phyloP scores from a whole-genome alignment of 495 filamentous ascomycete genomes.

The Penicillium canariense region DNA sequence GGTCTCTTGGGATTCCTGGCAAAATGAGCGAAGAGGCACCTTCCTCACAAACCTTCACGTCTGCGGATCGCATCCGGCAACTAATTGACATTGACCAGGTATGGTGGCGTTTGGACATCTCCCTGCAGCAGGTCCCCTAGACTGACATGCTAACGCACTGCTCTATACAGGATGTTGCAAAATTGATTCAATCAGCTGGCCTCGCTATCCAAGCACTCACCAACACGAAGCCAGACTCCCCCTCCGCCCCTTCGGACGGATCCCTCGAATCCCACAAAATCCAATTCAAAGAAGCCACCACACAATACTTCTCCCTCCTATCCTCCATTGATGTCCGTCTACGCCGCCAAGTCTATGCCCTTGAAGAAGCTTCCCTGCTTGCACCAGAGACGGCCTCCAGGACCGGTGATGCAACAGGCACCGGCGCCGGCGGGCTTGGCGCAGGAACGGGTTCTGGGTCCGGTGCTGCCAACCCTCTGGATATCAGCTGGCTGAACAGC shows the following conservation, averaged over 20 bases:
- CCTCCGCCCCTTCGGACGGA: constrained; percentile 26
- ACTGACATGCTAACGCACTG: not conserved
- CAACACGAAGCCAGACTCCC: constrained; percentile 40
- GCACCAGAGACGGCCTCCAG: constrained; percentile 34
- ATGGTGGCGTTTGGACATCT: not conserved
- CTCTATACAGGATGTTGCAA: constrained; percentile 49
- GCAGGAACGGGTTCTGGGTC: constrained; percentile 15
- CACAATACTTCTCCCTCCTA: constrained; percentile 66
- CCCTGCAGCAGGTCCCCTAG: not conserved
- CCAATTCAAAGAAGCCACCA: constrained; percentile 59
- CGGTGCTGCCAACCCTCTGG: constrained; percentile 46
- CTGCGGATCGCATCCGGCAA: constrained; percentile 71
- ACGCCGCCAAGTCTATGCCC: constrained; percentile 71
- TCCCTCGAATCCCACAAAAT: constrained; percentile 52
- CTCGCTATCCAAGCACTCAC: constrained; percentile 68
- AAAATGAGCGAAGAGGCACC: constrained; percentile 18
- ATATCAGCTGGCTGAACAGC: constrained; percentile 84
- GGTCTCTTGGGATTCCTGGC: not conserved
- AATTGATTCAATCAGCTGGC: constrained; percentile 65
- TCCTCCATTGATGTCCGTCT: constrained; percentile 68
- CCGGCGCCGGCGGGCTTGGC: constrained; percentile 14
- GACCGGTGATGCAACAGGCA: constrained; percentile 24
- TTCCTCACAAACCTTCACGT: constrained; percentile 45
- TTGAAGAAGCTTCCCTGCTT: constrained; percentile 78
- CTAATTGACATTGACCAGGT: constrained; percentile 75